A percentile compares a stretch with the other conserved stretches of the same genome.
Conservation (phyloP, 306 rosid species). For the Glycyrrhiza uralensis region DNA sequence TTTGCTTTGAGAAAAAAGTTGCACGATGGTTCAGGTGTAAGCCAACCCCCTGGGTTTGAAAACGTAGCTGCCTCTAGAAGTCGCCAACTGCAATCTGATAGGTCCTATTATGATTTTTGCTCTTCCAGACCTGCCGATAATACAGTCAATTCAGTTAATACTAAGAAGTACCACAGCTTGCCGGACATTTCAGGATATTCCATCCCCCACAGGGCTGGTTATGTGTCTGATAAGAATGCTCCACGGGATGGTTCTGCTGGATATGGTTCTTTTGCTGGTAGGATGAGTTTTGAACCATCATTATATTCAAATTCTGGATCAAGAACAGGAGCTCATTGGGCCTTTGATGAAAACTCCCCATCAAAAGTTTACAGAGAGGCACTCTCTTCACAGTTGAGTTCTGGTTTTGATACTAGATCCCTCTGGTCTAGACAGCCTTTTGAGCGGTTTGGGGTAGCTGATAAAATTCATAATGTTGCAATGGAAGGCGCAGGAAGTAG, state of each 20-base stretch:
- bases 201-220: conserved; percentile 51
- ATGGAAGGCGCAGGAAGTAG: conserved; percentile 44
- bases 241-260: conserved; percentile 55
- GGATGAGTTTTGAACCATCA: conserved; percentile 36
- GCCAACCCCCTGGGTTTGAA: conserved; percentile 60
- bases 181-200: conserved; percentile 66
- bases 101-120: conserved; percentile 45
- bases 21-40: conserved; percentile 58
- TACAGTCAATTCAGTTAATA: conserved; percentile 46
- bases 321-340: conserved; percentile 54
- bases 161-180: conserved; percentile 85
- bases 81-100: conserved; percentile 53
- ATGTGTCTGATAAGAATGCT: conserved; percentile 46
- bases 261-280: conserved; percentile 48
- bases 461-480: conserved; percentile 39
- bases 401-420: conserved; percentile 59
- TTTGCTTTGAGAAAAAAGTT: conserved; percentile 59
- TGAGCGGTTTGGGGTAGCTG: conserved; percentile 85
- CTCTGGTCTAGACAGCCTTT: conserved; percentile 92
- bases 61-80: conserved; percentile 49
- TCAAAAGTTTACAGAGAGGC: conserved; percentile 48
- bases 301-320: conserved; percentile 47
- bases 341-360: conserved; percentile 77
- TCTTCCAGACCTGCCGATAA: conserved; percentile 52
- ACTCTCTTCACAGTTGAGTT: conserved; percentile 55